Conservation (phyloP, 139 green algal genomes). For the Chlamydomonas applanata region DNA sequence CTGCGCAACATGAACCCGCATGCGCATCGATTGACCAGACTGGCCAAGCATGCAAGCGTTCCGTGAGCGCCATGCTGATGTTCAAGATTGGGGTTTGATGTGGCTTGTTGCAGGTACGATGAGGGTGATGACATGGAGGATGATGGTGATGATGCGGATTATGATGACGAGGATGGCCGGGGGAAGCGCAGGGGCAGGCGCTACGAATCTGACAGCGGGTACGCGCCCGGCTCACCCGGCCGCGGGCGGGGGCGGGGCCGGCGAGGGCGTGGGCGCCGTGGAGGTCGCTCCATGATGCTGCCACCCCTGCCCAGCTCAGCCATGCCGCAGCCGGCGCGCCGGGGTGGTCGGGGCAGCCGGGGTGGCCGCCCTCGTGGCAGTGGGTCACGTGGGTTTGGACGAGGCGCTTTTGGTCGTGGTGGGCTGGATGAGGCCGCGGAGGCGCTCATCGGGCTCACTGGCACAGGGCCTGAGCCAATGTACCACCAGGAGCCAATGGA, state of each 20-base stretch:
- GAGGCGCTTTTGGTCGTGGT: not conserved
- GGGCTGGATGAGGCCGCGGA: constrained; percentile 71
- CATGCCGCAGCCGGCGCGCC: not conserved
- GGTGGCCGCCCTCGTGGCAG: constrained; percentile 11
- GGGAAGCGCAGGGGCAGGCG: not conserved
- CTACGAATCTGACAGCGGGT: too few relatives aligned
- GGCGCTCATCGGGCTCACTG: constrained; percentile 66
- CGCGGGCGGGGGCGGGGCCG: constrained; percentile 2
- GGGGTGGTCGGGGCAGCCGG: constrained; percentile 5
- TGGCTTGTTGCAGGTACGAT: constrained; percentile 13
- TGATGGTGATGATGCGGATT: constrained; percentile 21
- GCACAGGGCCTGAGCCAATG: not conserved
- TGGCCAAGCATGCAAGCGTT: too few relatives aligned
- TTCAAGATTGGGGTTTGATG: too few relatives aligned
- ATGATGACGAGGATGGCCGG: constrained; percentile 4
- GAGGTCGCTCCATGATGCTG: not conserved
- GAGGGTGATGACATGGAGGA: constrained; percentile 16
- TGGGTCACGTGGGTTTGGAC: too few relatives aligned
- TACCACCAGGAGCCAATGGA: not conserved
- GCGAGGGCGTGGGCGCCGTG: not conserved
- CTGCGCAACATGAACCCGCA: too few relatives aligned
- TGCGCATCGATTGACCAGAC: too few relatives aligned
- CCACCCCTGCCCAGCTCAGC: not conserved
- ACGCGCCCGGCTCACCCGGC: not conserved
- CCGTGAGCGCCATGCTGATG: too few relatives aligned